Evolutionary conservation across 768 basidiomycete genomes (phyloP).

Genomic region (Rhodocollybia butyracea): DNA sequence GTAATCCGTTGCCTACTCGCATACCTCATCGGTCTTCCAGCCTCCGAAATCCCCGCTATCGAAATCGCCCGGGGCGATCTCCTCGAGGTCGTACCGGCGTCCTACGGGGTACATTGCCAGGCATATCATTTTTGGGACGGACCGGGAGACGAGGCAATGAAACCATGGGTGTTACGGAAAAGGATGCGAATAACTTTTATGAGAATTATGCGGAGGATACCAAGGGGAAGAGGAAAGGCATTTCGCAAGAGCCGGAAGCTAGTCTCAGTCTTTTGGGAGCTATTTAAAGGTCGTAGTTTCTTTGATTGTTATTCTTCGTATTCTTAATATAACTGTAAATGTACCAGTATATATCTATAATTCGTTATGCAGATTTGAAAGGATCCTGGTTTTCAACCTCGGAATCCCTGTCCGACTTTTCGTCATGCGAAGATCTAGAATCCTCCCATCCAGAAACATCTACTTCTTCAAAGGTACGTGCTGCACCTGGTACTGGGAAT

Average conservation of each 20-base stretch:
- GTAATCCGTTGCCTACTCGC: constrained; percentile 96
- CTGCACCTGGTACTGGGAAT: constrained; percentile 56
- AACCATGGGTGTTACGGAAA: constrained; percentile 19
- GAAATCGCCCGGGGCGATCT: constrained; percentile 96
- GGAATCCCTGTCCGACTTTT: background rate
- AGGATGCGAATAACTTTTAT: constrained; percentile 78
- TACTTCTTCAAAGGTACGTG: constrained; percentile 45
- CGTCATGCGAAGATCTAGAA: background rate
- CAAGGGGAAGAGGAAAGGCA: constrained; percentile 50
- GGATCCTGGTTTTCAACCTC: background rate
- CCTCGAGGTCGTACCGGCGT: constrained; percentile 88
- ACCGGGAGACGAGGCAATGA: constrained; percentile 51
- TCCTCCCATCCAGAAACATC: constrained; percentile 35
- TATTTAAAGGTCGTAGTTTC: too few species aligned
- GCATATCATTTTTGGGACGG: constrained; percentile 94
- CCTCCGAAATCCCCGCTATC: constrained; percentile 95
- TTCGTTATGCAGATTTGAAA: too few species aligned
- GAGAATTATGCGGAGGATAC: constrained; percentile 86
- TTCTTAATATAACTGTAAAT: too few species aligned
- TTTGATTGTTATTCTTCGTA: too few species aligned
- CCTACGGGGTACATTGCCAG: constrained; percentile 86
- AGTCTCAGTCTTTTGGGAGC: constrained; percentile 2
- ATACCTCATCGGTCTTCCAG: constrained; percentile 90
- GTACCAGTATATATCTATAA: too few species aligned
- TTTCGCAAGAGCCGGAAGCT: constrained; percentile 10